Percentiles rank a stretch among this genome's conserved stretches.
phyloP scores from a whole-genome alignment of 805 yeast genomes.

The Metschnikowia aberdeeniae region DNA sequence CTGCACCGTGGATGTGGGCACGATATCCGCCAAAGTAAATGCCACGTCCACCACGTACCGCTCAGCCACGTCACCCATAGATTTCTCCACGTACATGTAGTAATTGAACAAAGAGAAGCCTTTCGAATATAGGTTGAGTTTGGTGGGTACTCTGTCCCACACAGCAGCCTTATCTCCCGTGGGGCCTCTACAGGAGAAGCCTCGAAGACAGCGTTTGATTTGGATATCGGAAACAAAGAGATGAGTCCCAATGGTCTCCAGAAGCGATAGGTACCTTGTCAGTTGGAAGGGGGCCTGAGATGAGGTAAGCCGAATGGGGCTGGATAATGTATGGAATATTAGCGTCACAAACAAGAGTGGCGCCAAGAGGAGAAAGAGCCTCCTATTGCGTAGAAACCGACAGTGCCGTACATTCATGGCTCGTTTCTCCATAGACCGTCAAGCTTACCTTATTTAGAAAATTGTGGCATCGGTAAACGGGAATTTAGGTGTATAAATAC shows the following conservation, averaged over 20 bases:
- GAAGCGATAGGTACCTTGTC: conserved; percentile 8
- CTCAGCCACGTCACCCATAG: conserved; percentile 7
- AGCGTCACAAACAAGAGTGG: conserved; percentile 7
- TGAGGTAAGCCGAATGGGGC: background rate
- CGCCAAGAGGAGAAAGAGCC: conserved; percentile 9
- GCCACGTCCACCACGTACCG: conserved; percentile 12
- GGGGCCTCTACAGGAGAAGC: conserved; percentile 13
- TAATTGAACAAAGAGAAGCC: conserved; percentile 12
- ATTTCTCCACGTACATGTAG: conserved; percentile 15
- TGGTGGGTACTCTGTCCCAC: conserved; percentile 13
- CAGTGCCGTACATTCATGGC: conserved; percentile 1
- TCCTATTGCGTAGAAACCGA: conserved; percentile 12
- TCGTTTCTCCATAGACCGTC: background rate
- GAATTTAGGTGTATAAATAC: conserved; percentile 1
- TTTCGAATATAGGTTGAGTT: conserved; percentile 14
- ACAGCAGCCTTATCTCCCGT: background rate
- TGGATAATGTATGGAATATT: conserved; percentile 8
- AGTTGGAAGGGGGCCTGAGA: background rate
- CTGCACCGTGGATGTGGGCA: conserved; percentile 4
- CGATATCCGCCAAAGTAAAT: conserved; percentile 7
- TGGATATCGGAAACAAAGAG: conserved; percentile 14
- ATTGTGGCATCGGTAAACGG: background rate
- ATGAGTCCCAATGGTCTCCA: conserved; percentile 10
- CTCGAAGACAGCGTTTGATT: conserved; percentile 14
- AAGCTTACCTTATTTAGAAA: background rate